Evolutionary conservation across 257 asterid species (phyloP).

Genomic region (Echium plantagineum): DNA sequence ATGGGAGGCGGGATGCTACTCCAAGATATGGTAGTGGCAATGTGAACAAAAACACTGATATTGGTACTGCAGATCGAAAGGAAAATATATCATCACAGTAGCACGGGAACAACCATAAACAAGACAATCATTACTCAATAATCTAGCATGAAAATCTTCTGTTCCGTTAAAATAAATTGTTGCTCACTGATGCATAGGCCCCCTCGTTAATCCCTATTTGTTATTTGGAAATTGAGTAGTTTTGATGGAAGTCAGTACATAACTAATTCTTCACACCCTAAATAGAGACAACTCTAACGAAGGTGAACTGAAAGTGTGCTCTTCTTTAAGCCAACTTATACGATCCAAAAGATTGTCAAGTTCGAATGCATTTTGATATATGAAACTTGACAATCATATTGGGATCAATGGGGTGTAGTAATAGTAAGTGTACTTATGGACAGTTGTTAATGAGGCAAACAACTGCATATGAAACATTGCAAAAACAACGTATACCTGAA

Average conservation of each 20-base stretch:
- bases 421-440: neutral
- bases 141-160: too few relatives aligned
- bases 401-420: neutral
- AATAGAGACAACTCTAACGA: too few relatives aligned
- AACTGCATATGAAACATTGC: neutral
- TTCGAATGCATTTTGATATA: too few relatives aligned
- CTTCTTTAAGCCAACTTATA: too few relatives aligned
- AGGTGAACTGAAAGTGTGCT: too few relatives aligned
- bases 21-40: conserved; percentile 87
- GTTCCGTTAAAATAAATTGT: too few relatives aligned
- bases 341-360: too few relatives aligned
- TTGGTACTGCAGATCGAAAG: conserved; percentile 48
- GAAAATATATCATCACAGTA: conserved; percentile 1
- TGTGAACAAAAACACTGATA: conserved; percentile 76
- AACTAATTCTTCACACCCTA: too few relatives aligned
- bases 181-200: neutral
- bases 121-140: neutral
- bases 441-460: neutral
- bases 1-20: conserved; percentile 74
- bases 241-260: too few relatives aligned
- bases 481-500: conserved; percentile 46
- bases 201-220: too few relatives aligned
- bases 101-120: neutral
- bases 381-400: neutral
- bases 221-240: too few relatives aligned